phyloP scores from a whole-genome alignment of 1,284 basidiomycete genomes.

The Cerioporus squamosus region DNA sequence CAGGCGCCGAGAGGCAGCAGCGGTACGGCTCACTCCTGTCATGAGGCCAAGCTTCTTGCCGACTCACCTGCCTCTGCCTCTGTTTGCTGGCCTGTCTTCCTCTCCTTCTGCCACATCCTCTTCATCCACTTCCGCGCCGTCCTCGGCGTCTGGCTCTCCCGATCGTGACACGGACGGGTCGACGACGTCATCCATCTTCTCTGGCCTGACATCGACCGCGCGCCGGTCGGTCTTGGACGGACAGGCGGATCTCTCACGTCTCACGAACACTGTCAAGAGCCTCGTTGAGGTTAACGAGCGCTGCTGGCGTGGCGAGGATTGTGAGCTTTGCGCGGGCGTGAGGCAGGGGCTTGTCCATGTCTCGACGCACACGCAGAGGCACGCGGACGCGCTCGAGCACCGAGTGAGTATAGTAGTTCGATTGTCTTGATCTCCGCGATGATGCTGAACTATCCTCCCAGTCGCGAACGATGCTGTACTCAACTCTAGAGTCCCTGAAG shows the following conservation, averaged over 20 bases:
- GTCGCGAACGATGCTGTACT: conserved; percentile 65
- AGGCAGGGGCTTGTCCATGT: conserved; percentile 71
- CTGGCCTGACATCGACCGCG: conserved; percentile 30
- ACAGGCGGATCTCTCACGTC: conserved; percentile 81
- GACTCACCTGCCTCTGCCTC: conserved; percentile 59
- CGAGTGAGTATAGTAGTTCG: conserved; percentile 57
- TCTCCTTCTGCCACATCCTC: conserved; percentile 35
- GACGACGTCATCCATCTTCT: conserved; percentile 29
- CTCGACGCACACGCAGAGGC: conserved; percentile 71
- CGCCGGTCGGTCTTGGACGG: conserved; percentile 32
- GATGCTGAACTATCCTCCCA: conserved; percentile 17
- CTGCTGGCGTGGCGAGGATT: conserved; percentile 81
- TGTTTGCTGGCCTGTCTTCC: conserved; percentile 37
- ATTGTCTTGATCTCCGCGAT: neutral
- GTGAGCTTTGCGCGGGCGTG: conserved; percentile 84
- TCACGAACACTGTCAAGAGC: conserved; percentile 83
- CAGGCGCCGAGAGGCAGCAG: conserved; percentile 84
- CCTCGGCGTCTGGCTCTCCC: conserved; percentile 22
- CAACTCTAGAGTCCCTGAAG: conserved; percentile 77
- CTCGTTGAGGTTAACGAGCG: conserved; percentile 77
- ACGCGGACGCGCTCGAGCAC: conserved; percentile 79
- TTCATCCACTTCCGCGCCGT: conserved; percentile 37
- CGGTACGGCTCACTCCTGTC: conserved; percentile 76
- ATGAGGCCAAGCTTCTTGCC: conserved; percentile 61
- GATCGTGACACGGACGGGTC: conserved; percentile 24